Evolutionary conservation across 208 protist species (phyloP).

Genomic region (Acanthamoeba triangularis): DNA sequence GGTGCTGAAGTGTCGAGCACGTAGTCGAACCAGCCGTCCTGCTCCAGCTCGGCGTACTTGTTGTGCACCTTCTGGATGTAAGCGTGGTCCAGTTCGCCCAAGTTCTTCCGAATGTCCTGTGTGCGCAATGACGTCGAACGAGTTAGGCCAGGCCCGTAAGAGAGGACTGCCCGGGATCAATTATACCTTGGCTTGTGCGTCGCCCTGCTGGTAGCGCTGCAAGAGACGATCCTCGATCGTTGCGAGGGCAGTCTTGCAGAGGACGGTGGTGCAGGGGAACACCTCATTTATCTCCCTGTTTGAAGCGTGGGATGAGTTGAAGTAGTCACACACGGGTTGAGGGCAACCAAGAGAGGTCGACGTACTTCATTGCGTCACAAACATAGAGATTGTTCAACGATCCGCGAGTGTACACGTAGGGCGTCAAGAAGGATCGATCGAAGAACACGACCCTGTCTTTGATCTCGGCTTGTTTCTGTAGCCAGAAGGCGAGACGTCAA

Average conservation of each 20-base stretch:
- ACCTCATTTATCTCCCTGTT: conserved; percentile 31
- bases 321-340: background rate
- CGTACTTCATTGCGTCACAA: conserved; percentile 74
- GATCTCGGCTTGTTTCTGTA: conserved; percentile 16
- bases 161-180: background rate
- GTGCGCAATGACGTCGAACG: background rate
- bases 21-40: conserved; percentile 58
- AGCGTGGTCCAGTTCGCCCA: conserved; percentile 52
- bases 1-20: conserved; percentile 7
- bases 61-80: conserved; percentile 67
- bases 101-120: conserved; percentile 60
- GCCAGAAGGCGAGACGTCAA: background rate
- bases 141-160: background rate
- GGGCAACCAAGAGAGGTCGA: background rate
- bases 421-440: conserved; percentile 68
- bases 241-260: conserved; percentile 8
- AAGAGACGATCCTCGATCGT: conserved; percentile 39
- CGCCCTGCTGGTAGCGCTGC: conserved; percentile 49
- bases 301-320: background rate
- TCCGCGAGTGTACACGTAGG: conserved; percentile 63
- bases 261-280: conserved; percentile 44
- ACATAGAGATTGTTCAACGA: conserved; percentile 75
- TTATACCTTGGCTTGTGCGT: conserved; percentile 34
- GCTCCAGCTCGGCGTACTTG: conserved; percentile 34
- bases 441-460: conserved; percentile 75